phyloP scores from a whole-genome alignment of 1,284 basidiomycete genomes.

The Pisolithus thermaeus region DNA sequence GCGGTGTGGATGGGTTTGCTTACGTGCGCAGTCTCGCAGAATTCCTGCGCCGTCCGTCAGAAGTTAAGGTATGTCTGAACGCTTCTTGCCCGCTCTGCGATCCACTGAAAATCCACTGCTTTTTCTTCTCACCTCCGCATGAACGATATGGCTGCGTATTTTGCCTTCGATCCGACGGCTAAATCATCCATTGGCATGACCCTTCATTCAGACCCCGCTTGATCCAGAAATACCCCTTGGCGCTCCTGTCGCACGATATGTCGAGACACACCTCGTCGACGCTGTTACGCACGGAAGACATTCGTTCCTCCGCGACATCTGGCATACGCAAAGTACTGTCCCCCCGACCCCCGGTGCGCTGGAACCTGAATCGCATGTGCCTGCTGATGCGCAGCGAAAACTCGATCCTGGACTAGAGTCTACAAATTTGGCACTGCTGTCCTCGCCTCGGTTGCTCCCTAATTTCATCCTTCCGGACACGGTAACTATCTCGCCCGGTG shows the following conservation, averaged over 20 bases:
- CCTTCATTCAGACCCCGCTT: neutral
- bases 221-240: slow-evolving; percentile 27
- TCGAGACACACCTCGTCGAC: slow-evolving; percentile 53
- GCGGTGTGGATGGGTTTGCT: slow-evolving; percentile 65
- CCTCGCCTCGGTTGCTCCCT: too few relatives aligned
- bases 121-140: neutral
- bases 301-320: slow-evolving; percentile 27
- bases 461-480: neutral
- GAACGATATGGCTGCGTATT: neutral
- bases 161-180: neutral
- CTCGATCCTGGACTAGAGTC: too few relatives aligned
- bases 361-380: neutral
- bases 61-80: neutral
- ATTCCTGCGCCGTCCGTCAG: slow-evolving; percentile 39
- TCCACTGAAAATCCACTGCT: neutral
- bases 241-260: slow-evolving; percentile 49
- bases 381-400: too few relatives aligned
- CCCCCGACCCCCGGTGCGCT: neutral
- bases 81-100: too few relatives aligned
- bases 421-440: too few relatives aligned
- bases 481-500: neutral
- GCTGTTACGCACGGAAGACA: slow-evolving; percentile 56
- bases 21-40: slow-evolving; percentile 70
- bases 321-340: slow-evolving; percentile 1
- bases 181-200: neutral